A percentile compares a stretch with the other conserved stretches of the same genome.
phyloP scores from a whole-genome alignment of 495 filamentous ascomycete genomes.

The Extremus antarcticus region DNA sequence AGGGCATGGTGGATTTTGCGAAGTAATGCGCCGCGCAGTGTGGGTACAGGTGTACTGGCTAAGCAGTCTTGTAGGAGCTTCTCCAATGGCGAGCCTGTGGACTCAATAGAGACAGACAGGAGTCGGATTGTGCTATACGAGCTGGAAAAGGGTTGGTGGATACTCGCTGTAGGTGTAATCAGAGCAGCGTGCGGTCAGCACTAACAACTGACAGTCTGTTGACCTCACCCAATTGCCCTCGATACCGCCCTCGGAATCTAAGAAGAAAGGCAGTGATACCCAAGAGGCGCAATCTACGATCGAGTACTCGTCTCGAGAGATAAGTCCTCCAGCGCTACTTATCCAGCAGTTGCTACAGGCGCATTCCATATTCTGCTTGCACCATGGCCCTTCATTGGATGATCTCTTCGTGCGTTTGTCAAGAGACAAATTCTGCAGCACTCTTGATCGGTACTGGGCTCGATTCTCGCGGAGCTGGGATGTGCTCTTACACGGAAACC shows the following conservation, averaged over 20 bases:
- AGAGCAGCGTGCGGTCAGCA: slow-evolving; percentile 9
- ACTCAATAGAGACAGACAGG: slow-evolving; percentile 84
- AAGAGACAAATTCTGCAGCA: slow-evolving; percentile 46
- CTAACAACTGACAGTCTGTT: slow-evolving; percentile 45
- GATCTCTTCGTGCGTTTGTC: slow-evolving; percentile 54
- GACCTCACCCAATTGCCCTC: slow-evolving; percentile 55
- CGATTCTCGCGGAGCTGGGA: slow-evolving; percentile 75
- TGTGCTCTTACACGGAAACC: slow-evolving; percentile 79
- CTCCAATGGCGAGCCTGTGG: slow-evolving; percentile 60
- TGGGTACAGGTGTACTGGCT: slow-evolving; percentile 2
- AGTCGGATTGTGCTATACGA: slow-evolving; percentile 73
- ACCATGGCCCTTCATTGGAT: slow-evolving; percentile 62
- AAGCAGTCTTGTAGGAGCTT: slow-evolving; percentile 48
- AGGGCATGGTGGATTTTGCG: slow-evolving; percentile 93
- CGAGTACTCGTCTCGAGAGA: slow-evolving; percentile 81
- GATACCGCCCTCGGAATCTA: slow-evolving; percentile 3
- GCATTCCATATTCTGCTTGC: slow-evolving; percentile 74
- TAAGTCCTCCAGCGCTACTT: slow-evolving; percentile 68
- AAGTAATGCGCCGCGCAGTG: slow-evolving; percentile 36
- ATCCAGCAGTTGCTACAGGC: slow-evolving; percentile 72
- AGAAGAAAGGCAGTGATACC: slow-evolving; percentile 21
- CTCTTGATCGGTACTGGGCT: slow-evolving; percentile 74
- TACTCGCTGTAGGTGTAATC: slow-evolving; percentile 57
- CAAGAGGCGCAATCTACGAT: slow-evolving; percentile 25
- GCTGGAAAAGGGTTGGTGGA: slow-evolving; percentile 87